phyloP scores from a whole-genome alignment of 768 basidiomycete species.

The Pulveroboletus ravenelii region DNA sequence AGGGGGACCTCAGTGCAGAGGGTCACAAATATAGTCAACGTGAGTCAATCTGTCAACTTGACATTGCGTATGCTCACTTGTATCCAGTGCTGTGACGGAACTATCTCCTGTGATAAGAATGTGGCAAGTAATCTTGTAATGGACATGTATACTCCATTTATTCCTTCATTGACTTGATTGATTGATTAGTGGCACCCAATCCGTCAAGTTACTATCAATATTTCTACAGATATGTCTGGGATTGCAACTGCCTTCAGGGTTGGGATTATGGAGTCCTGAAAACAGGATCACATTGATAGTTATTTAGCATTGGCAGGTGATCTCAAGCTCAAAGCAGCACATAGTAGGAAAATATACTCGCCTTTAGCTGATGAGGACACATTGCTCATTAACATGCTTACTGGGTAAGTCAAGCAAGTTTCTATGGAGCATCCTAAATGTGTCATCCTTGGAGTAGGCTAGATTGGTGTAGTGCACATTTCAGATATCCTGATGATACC shows the following conservation, averaged over 20 bases:
- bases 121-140: conserved; percentile 14
- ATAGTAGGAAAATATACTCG: conserved; percentile 8
- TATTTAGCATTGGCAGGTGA: conserved; percentile 6
- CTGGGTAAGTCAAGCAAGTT: conserved; percentile 1
- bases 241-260: conserved; percentile 13
- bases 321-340: conserved; percentile 13
- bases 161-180: not conserved
- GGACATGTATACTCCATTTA: conserved; percentile 7
- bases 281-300: conserved; percentile 6
- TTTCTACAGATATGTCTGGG: conserved; percentile 14
- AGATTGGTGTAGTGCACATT: conserved; percentile 14
- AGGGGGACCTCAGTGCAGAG: conserved; percentile 4
- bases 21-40: conserved; percentile 23
- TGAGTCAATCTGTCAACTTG: conserved; percentile 3
- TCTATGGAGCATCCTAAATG: too few relatives aligned
- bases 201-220: not conserved
- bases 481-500: conserved; percentile 10
- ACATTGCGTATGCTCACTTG: not conserved
- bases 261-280: conserved; percentile 6
- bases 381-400: conserved; percentile 15
- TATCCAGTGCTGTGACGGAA: conserved; percentile 13
- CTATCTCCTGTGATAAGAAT: conserved; percentile 6
- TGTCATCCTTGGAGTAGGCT: too few relatives aligned
- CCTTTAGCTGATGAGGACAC: not conserved
- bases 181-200: not conserved